Evolutionary conservation across 148 eudicot species (phyloP).

Genomic region (Camellia lanceoleosa): DNA sequence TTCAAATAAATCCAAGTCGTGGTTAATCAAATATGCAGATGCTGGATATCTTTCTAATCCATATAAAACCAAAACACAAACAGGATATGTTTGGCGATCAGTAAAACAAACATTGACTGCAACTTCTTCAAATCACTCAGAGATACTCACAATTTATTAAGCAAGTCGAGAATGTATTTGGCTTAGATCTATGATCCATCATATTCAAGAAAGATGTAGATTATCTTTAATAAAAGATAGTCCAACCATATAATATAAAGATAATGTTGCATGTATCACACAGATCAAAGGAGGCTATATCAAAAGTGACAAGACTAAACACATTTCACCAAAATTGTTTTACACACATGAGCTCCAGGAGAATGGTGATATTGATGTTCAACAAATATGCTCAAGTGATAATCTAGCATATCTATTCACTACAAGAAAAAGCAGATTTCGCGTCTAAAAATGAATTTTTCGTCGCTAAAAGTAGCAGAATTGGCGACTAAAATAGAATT

Average conservation of each 20-base stretch:
- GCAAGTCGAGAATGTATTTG: not conserved
- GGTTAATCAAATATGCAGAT: not conserved
- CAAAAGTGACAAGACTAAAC: conserved; percentile 17
- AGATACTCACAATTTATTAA: not conserved
- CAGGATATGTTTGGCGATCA: not conserved
- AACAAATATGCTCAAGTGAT: conserved; percentile 5
- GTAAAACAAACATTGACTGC: not conserved
- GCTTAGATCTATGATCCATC: not conserved
- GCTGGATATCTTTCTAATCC: not conserved
- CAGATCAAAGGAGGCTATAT: conserved; percentile 10
- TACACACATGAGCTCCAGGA: conserved; percentile 17
- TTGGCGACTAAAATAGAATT: too few relatives aligned
- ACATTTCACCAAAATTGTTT: conserved; percentile 17
- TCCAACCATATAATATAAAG: conserved; percentile 11
- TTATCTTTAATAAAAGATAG: not conserved
- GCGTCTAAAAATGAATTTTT: too few relatives aligned
- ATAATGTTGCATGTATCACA: conserved; percentile 18
- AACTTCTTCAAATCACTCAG: not conserved
- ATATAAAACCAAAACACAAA: not conserved
- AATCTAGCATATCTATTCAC: conserved; percentile 12
- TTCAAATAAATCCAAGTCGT: not conserved
- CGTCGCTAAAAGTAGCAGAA: too few relatives aligned
- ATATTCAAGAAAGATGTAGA: not conserved
- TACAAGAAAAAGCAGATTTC: too few relatives aligned
- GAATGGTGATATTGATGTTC: not conserved